Evolutionary conservation across 345 rosid genomes (phyloP), one percentile per base, ranked within the genome.

Genomic region (Bruguiera sexangula): DNA sequence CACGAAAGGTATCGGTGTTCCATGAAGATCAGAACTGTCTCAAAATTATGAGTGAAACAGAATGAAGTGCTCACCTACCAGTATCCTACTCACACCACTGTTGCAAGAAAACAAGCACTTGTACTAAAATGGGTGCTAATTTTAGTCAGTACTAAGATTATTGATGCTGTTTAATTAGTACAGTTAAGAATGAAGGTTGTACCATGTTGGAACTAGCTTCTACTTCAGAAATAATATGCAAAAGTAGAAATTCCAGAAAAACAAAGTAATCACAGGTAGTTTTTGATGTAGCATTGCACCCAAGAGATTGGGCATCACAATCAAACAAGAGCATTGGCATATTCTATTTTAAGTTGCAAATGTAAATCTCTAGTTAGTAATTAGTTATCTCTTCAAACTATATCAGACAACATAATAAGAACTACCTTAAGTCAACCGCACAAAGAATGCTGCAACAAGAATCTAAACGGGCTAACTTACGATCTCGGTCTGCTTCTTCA

Each of bases 401-500:
- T 2, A 16, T 19, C 16, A 20, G 27, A 21, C 24, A 4, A 62
- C 0, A 29, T 30, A 55, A 2, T 19, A 18, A 57, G 10, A 13
- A 34, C 19, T 13, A 2, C 32, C 22, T 36, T 22, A n/a, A 55
- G 46, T 5, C 31, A 26, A 60, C 20, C 0, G 29, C 53, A 59
- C 2, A 8, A 18, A 20, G 19, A 46, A 27, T 48, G 18, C 58
- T 31, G 13, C 43, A 60, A 60, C 26, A 43, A 65, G 5, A 21
- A 51, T 15, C 20, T 0, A 24, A 60, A 21, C 29, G 29, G 18
- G 26, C 5, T 34, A 65, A 78, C 89, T 87, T 83, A 95, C 97
- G 76, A 76, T 88, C 90, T 57, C 77, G 79, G 69, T 95, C 96
- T 11, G 99, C 98, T 84, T 87, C 96, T 65, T 83, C 84, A 19